A percentile compares a stretch with the other conserved stretches of the same genome.
Evolutionary conservation across 768 basidiomycete species (phyloP).

Genomic region (Mycena sanguinolenta): DNA sequence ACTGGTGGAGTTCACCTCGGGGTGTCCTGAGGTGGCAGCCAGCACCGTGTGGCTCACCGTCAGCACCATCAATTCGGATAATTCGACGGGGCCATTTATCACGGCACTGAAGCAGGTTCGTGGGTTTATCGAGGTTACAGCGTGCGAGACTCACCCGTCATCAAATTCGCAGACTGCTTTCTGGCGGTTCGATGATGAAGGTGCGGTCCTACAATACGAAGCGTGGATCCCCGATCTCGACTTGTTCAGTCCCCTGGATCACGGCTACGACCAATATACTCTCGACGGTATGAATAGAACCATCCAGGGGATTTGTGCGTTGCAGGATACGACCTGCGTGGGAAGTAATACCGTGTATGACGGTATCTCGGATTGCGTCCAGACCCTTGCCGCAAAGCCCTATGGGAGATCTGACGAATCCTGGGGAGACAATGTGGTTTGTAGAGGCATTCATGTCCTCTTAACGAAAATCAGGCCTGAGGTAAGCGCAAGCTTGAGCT

Average conservation of each 20-base stretch:
- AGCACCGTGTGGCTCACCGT: too few species aligned
- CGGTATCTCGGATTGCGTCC: too few species aligned
- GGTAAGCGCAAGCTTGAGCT: background rate
- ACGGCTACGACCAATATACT: constrained; percentile 5
- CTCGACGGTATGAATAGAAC: too few species aligned
- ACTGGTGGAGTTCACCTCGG: too few species aligned
- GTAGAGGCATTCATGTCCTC: constrained; percentile 4
- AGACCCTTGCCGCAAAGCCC: too few species aligned
- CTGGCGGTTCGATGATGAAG: background rate
- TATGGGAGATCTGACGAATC: too few species aligned
- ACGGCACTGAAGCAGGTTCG: constrained; percentile 11
- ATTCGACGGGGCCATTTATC: constrained; percentile 14
- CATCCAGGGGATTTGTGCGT: too few species aligned
- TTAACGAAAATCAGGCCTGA: constrained; percentile 17
- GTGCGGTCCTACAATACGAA: background rate
- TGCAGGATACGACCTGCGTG: too few species aligned
- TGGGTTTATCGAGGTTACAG: background rate
- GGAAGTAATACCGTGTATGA: too few species aligned
- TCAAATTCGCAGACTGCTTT: constrained; percentile 7
- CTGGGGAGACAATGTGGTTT: constrained; percentile 26
- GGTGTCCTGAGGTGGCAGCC: too few species aligned
- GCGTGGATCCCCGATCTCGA: constrained; percentile 4
- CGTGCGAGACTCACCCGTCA: background rate
- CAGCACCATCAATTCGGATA: too few species aligned
- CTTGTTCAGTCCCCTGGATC: background rate